A percentile compares a stretch with the other conserved stretches of the same genome.
phyloP scores from a whole-genome alignment of 2,329 filamentous ascomycete species.

The Colletotrichum trifolii region DNA sequence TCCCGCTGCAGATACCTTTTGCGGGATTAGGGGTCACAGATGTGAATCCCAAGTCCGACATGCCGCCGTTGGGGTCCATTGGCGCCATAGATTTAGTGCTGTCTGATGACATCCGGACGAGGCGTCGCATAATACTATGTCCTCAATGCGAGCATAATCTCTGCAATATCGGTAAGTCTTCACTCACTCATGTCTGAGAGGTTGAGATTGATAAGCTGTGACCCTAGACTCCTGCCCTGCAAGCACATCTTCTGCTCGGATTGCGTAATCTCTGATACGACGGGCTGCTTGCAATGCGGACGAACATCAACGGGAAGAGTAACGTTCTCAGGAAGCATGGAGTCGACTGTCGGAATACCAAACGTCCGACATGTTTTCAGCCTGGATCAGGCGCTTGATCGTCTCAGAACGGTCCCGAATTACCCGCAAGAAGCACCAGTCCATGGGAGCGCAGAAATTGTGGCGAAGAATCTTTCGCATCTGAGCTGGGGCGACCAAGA shows the following conservation, averaged over 20 bases:
- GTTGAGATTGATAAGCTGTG: neutral
- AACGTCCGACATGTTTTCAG: neutral
- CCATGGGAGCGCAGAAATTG: neutral
- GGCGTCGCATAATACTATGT: neutral
- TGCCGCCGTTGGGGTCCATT: neutral
- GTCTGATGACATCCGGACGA: neutral
- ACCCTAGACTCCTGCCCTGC: neutral
- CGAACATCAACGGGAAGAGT: neutral
- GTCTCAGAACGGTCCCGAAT: neutral
- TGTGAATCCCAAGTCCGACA: no score
- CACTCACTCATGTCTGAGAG: neutral
- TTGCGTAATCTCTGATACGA: neutral
- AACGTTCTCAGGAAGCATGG: conserved; percentile 1
- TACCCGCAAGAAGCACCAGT: neutral
- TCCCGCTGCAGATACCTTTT: neutral
- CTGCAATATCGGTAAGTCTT: conserved; percentile 4
- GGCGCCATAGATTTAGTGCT: neutral
- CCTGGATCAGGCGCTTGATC: neutral
- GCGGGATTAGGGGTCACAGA: no score
- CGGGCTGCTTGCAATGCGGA: neutral
- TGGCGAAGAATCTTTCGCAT: neutral
- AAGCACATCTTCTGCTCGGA: conserved; percentile 17
- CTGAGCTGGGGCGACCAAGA: neutral
- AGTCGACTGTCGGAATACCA: neutral
- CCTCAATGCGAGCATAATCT: neutral